Conservation (phyloP, 768 basidiomycete species). For the Phlebiopsis gigantea region DNA sequence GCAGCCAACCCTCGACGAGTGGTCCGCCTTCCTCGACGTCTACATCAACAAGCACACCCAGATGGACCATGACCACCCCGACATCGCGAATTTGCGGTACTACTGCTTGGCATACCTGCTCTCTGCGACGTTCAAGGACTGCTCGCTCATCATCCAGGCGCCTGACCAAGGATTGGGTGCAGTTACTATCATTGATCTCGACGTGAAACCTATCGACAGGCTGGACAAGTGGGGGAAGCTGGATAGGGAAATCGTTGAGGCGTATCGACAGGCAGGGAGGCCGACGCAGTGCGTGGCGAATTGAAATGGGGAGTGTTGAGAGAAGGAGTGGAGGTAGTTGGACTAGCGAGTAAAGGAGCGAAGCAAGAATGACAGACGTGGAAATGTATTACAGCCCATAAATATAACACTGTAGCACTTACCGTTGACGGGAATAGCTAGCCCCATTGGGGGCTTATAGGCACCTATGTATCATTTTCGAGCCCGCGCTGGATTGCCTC, state of each 20-base stretch:
- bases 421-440: too few species aligned
- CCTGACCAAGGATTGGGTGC: conserved; percentile 19
- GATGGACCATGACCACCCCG: conserved; percentile 26
- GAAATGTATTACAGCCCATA: too few species aligned
- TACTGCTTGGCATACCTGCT: conserved; percentile 74
- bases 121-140: conserved; percentile 95
- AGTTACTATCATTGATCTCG: conserved; percentile 80
- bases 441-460: too few species aligned
- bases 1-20: conserved; percentile 61
- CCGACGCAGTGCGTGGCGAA: conserved; percentile 7
- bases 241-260: conserved; percentile 60
- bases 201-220: conserved; percentile 66
- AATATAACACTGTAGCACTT: too few species aligned
- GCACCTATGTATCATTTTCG: too few species aligned
- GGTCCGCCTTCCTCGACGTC: conserved; percentile 53
- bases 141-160: conserved; percentile 61
- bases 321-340: background rate
- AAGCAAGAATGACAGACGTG: too few species aligned
- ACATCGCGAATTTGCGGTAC: conserved; percentile 43
- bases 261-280: conserved; percentile 27
- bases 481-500: background rate
- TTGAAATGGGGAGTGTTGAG: background rate
- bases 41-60: conserved; percentile 43
- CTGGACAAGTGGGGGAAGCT: conserved; percentile 67
- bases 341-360: background rate